Conservation (phyloP, 108 stramenopile species). For the Pseudonitzschia multistriata region DNA sequence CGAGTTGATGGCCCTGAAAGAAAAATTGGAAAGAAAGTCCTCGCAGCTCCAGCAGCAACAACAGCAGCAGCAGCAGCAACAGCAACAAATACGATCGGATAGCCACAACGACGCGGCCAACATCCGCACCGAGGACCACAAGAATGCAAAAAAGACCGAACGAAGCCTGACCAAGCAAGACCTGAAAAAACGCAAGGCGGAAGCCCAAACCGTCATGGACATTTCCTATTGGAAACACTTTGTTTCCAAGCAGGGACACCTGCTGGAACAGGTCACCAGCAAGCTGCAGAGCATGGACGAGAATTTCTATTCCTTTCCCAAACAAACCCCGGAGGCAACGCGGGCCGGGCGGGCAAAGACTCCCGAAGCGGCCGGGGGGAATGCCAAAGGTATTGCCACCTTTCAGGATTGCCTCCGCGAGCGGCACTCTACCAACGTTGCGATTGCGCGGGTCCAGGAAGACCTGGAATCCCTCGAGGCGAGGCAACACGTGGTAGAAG, state of each 20-base stretch:
- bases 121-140: not conserved
- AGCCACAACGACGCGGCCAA: not conserved
- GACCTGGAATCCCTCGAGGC: not conserved
- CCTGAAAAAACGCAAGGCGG: conserved; percentile 17
- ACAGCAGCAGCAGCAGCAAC: not conserved
- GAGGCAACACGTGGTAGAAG: not conserved
- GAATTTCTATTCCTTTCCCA: no score
- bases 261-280: conserved; percentile 16
- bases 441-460: not conserved
- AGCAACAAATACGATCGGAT: not conserved
- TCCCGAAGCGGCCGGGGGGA: no score
- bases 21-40: conserved; percentile 14
- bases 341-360: not conserved
- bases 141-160: not conserved
- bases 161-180: conserved; percentile 16
- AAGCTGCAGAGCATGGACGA: not conserved
- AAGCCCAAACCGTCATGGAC: conserved; percentile 25
- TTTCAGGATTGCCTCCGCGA: not conserved
- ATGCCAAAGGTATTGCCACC: not conserved
- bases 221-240: conserved; percentile 36
- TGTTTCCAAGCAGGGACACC: conserved; percentile 33
- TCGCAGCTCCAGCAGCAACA: not conserved
- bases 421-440: not conserved
- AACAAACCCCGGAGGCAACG: not conserved
- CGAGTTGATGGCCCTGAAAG: conserved; percentile 23